Conservation (phyloP, 352 stramenopile species). For the Globisporangium nodosum region DNA sequence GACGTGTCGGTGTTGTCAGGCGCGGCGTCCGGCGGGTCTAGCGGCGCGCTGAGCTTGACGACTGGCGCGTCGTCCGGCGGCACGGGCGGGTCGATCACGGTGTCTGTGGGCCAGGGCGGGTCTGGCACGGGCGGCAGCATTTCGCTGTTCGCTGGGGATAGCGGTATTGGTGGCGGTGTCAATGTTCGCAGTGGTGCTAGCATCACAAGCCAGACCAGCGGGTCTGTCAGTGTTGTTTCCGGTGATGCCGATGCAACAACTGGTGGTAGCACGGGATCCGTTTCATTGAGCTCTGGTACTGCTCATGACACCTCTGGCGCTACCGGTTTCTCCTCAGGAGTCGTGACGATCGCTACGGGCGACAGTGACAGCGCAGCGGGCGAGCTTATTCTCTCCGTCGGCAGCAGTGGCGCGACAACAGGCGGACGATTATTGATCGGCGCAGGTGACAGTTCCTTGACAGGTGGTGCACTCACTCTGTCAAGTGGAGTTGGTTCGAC, state of each 20-base stretch:
- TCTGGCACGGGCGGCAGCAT: constrained; percentile 19
- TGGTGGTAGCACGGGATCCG: not conserved
- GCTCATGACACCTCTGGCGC: constrained; percentile 5
- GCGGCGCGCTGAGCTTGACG: constrained; percentile 20
- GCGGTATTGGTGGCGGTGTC: not conserved
- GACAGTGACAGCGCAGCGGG: constrained; percentile 8
- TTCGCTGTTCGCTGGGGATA: constrained; percentile 13
- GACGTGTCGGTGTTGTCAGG: no score
- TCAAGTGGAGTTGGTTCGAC: constrained; percentile 22
- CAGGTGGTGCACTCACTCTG: constrained; percentile 9
- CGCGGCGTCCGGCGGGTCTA: constrained; percentile 14
- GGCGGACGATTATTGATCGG: constrained; percentile 10
- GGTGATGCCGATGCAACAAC: not conserved
- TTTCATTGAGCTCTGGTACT: constrained; percentile 4
- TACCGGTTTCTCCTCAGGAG: constrained; percentile 9
- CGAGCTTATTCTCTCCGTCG: constrained; percentile 15
- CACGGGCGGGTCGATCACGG: constrained; percentile 22
- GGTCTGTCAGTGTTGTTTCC: constrained; percentile 1
- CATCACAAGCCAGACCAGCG: not conserved
- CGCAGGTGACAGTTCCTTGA: constrained; percentile 12
- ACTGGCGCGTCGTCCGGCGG: constrained; percentile 18
- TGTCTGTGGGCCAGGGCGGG: constrained; percentile 22
- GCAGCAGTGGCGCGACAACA: constrained; percentile 7
- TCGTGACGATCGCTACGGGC: constrained; percentile 7
- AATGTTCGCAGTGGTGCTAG: constrained; percentile 1